phyloP scores from a whole-genome alignment of 805 yeast species.

The Ogataea pilisensis region DNA sequence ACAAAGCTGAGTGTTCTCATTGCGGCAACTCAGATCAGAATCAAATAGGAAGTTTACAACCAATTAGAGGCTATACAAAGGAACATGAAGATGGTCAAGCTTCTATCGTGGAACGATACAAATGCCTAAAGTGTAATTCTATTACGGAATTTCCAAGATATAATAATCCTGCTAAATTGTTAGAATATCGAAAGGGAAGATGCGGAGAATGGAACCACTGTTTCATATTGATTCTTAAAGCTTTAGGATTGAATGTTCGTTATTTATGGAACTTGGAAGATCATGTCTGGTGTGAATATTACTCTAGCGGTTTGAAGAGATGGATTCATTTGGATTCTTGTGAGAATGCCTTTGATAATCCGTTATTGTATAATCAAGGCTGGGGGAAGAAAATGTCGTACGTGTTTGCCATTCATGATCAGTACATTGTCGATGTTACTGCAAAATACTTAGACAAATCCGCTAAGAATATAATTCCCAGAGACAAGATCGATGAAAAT shows the following conservation, averaged over 20 bases:
- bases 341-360: constrained; percentile 81
- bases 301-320: constrained; percentile 49
- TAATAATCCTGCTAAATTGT: constrained; percentile 58
- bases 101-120: constrained; percentile 56
- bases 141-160: constrained; percentile 69
- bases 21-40: constrained; percentile 44
- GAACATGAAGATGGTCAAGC: constrained; percentile 51
- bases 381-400: constrained; percentile 96
- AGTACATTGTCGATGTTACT: constrained; percentile 68
- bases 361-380: constrained; percentile 68
- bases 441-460: constrained; percentile 51
- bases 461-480: constrained; percentile 38
- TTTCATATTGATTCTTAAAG: constrained; percentile 63
- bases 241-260: constrained; percentile 62
- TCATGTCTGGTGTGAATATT: constrained; percentile 95
- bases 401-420: constrained; percentile 62
- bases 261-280: constrained; percentile 89
- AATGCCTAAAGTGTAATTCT: constrained; percentile 48
- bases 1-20: constrained; percentile 54
- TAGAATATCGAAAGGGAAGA: constrained; percentile 66
- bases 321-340: constrained; percentile 93
- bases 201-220: constrained; percentile 97
- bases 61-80: constrained; percentile 37
- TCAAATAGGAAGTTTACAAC: constrained; percentile 37
- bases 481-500: constrained; percentile 41